A percentile compares a stretch with the other conserved stretches of the same genome.
Evolutionary conservation across 495 filamentous ascomycete genomes (phyloP).

Genomic region (Neurospora cerealis): DNA sequence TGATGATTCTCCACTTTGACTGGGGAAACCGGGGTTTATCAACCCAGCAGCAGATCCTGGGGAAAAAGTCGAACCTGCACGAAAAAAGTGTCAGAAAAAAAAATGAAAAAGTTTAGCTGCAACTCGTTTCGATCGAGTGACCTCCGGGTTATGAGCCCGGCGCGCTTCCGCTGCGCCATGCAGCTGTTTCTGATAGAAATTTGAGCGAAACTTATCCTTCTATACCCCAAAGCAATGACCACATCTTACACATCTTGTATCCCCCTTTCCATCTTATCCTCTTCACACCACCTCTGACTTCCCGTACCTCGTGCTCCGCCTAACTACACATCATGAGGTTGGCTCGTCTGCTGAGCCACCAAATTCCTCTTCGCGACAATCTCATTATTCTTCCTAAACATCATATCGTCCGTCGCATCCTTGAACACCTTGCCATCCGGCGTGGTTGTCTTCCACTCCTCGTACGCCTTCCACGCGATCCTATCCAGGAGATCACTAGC

Average conservation of each 20-base stretch:
- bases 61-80: not conserved
- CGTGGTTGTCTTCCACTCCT: conserved; percentile 16
- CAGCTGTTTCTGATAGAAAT: not conserved
- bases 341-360: not conserved
- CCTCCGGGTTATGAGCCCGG: conserved; percentile 8
- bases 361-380: not conserved
- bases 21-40: not conserved
- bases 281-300: not conserved
- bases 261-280: not conserved
- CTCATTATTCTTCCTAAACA: conserved; percentile 11
- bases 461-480: conserved; percentile 13
- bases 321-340: not conserved
- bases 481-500: conserved; percentile 12
- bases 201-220: not conserved
- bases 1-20: not conserved
- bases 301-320: not conserved
- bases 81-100: not conserved
- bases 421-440: conserved; percentile 15
- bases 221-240: not conserved
- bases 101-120: not conserved
- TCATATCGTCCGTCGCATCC: conserved; percentile 22
- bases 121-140: conserved; percentile 9
- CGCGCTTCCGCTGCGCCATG: conserved; percentile 8
- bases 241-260: not conserved
- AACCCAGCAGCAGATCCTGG: not conserved